Evolutionary conservation across 2,329 filamentous ascomycete species (phyloP), one percentile per base, ranked within the genome.

Genomic region (Aureobasidium sp.): DNA sequence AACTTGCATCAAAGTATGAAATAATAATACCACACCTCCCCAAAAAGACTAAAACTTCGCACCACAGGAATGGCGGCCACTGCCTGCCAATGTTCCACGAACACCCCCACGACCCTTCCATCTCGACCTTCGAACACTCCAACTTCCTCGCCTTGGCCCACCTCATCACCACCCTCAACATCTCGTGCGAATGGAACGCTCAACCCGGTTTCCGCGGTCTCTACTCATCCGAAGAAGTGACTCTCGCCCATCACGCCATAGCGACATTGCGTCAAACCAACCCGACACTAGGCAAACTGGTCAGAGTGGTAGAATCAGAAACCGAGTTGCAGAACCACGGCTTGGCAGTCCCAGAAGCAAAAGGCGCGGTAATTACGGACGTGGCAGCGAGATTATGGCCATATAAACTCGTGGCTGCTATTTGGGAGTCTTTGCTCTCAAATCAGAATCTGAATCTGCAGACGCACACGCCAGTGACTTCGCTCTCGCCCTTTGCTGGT

Each of bases 351-450:
- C 75, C 78, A 0, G 66, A 67, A 6, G 83, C 81, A 6, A 64
- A 76, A 6, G 87, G 83, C 2, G 85, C 82, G 5, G 75, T 89
- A 3, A 70, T 84, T 14, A 84, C 84, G 57, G 71, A 72, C 35
- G 71, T 79, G 37, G 86, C 87, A 0, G 86, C 83, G 0, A 81
- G 81, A 60, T 65, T 88, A 40, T 90, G 86, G 86, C 89, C 89
- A 0, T 95, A 94, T 68, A 94, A 93, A 69, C 78, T 94, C 16
- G 83, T 95, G 2, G 74, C 81, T 1, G 85, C 82, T 68, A 75
- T 90, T 0, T 70, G 95, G 1, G 80, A 87, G 63, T 67, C 72
- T 7, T 75, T 88, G 0, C 62, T 78, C 6, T 68, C 73, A 16
- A 66, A 67, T 1, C 25, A 57, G 0, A 65, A 63, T 8, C 81